phyloP scores from a whole-genome alignment of 148 eudicot species.

The Nyssa sinensis region DNA sequence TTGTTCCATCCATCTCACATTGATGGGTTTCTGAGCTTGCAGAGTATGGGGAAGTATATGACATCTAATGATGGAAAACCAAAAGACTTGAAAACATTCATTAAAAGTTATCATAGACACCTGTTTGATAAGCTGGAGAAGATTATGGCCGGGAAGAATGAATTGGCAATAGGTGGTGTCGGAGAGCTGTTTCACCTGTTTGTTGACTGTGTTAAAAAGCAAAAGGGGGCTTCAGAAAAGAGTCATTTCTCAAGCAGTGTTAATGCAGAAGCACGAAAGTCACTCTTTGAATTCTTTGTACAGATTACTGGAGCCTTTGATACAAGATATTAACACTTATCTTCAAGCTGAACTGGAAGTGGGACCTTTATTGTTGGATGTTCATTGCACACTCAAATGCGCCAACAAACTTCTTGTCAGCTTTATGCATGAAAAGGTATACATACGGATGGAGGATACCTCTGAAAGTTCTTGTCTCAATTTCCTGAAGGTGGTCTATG shows the following conservation, averaged over 20 bases:
- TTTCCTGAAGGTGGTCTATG: conserved; percentile 63
- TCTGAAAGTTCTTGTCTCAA: conserved; percentile 71
- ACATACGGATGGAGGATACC: conserved; percentile 65
- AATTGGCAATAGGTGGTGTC: conserved; percentile 48
- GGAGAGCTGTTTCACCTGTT: conserved; percentile 76
- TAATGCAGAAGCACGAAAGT: conserved; percentile 54
- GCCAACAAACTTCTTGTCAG: conserved; percentile 52
- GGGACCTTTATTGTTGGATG: conserved; percentile 35
- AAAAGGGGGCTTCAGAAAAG: conserved; percentile 45
- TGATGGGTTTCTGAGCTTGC: conserved; percentile 79
- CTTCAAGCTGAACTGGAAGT: conserved; percentile 40
- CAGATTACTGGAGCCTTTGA: conserved; percentile 67
- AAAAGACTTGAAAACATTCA: conserved; percentile 36
- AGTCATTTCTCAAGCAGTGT: conserved; percentile 23
- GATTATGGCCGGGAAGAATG: conserved; percentile 56
- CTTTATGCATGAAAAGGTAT: conserved; percentile 51
- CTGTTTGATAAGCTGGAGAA: conserved; percentile 75
- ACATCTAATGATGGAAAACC: conserved; percentile 39
- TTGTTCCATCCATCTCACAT: conserved; percentile 81
- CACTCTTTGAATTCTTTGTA: conserved; percentile 70
- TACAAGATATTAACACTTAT: conserved; percentile 39
- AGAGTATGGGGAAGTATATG: conserved; percentile 52
- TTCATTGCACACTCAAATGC: conserved; percentile 42
- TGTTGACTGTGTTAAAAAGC: conserved; percentile 56
- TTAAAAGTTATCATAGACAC: conserved; percentile 88